These are phyloP conservation scores for Coccomyxa sp. DNA, from an alignment of 139 green algal species.

Conservation along the genomic window DNA sequence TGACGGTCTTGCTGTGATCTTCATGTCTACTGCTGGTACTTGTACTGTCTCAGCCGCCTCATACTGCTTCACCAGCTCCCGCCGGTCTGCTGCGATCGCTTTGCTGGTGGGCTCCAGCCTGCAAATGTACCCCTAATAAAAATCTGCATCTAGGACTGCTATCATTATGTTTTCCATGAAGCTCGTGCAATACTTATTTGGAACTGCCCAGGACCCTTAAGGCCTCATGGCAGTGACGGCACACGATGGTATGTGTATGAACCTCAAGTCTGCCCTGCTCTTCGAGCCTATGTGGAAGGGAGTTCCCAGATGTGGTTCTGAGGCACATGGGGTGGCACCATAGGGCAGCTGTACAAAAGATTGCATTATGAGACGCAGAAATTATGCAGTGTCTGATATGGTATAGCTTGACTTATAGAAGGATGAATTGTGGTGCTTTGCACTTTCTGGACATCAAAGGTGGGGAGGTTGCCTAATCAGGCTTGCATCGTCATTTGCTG, in stretches of 20 bases:
- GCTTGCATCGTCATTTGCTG: too few species aligned
- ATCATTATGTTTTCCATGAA: not conserved
- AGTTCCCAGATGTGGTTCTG: too few species aligned
- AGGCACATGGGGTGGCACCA: too few species aligned
- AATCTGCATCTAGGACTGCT: not conserved
- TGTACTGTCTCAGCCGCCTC: not conserved
- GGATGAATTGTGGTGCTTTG: conserved; percentile 10
- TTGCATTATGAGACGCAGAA: too few species aligned
- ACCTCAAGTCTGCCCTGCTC: not conserved
- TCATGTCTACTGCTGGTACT: not conserved
- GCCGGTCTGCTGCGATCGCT: not conserved
- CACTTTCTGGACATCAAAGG: too few species aligned
- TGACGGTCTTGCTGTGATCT: too few species aligned
- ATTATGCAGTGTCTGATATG: too few species aligned
- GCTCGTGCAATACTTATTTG: not conserved
- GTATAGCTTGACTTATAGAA: conserved; percentile 3
- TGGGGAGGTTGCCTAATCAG: too few species aligned
- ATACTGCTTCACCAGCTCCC: not conserved
- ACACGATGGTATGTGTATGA: not conserved
- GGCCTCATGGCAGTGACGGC: not conserved
- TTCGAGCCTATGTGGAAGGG: not conserved
- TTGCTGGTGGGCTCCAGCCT: conserved; percentile 2
- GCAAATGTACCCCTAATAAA: not conserved
- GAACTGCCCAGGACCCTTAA: not conserved
- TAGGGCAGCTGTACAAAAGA: not conserved